Percentiles rank a stretch among this genome's conserved stretches.
Conservation (phyloP, 2,329 filamentous ascomycete genomes). For the Capronia coronata region DNA sequence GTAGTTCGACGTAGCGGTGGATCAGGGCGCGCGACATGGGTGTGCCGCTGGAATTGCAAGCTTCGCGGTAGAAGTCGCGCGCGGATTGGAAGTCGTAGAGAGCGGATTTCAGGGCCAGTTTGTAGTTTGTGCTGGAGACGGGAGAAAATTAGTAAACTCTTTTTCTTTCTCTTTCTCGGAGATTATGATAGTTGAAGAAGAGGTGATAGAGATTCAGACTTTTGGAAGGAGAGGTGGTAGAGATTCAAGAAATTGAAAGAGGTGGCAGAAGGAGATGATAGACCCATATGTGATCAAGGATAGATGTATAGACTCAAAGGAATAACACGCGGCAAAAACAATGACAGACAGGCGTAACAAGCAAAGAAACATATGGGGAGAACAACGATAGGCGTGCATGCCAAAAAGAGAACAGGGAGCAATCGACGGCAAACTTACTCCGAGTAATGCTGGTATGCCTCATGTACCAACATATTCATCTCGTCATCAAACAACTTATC, state of each 20-base stretch:
- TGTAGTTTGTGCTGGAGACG: conserved; percentile 61
- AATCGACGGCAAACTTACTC: conserved; percentile 44
- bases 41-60: conserved; percentile 65
- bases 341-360: no score
- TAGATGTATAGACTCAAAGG: no score
- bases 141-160: conserved; percentile 13
- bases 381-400: no score
- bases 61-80: conserved; percentile 85
- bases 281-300: no score
- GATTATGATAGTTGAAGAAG: no score
- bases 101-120: conserved; percentile 75
- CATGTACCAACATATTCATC: conserved; percentile 73
- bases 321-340: no score
- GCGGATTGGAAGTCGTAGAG: conserved; percentile 88
- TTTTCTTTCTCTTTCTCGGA: no score
- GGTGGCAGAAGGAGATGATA: no score
- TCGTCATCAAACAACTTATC: conserved; percentile 91
- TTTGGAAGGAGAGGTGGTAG: no score
- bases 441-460: conserved; percentile 72
- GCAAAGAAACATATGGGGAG: no score
- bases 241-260: no score
- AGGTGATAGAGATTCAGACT: no score
- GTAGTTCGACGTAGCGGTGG: conserved; percentile 74
- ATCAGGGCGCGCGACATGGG: conserved; percentile 82
- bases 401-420: not conserved